Base-by-base conservation (phyloP, 2,329 filamentous ascomycete species). In the Xylaria arbuscula region DNA sequence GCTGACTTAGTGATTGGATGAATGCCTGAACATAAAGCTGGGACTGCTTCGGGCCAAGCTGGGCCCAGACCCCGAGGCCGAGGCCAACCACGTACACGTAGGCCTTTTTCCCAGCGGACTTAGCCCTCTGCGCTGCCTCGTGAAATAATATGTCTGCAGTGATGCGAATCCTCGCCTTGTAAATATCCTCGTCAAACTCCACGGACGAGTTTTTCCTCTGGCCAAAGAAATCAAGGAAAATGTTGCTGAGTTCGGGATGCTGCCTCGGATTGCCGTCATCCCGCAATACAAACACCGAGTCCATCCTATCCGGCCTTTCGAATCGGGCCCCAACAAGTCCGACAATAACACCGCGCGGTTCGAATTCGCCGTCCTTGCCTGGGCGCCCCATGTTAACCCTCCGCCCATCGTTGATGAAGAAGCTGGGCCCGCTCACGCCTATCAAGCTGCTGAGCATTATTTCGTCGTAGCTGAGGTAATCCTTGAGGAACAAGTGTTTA, bases 401-500 rank as follows among this genome's bases (percentile, higher is more conserved):
- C 15, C 45, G 24, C 8, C 78, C 77, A 34, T 76, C 69, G 58
- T 80, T 79, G 55, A 78, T 70, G 69, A 79, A 79, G 34, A 69
- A 72, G 51, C 77, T 78, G 0, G 76, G 72, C 1, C 75, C 71
- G 64, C 77, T 78, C 15, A 78, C 75, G 1, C 74, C 78, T 0
- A 79, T 28, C 9, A 80, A 67, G 38, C 76, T 76, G 8, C 76
- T 68, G 7, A 79, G 70, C 77, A 80, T 77, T 6, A 80, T 79
- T 68, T 79, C 78, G 56, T 80, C 78, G 54, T 80, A 80, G 59
- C 75, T 78, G 7, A 80, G 68, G 62, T 77, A 77, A 0, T 78
- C 74, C 1, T 42, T 2, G 0, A 79, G 71, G 10, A 32, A 56
- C 5, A 77, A 47, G 28, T 68, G 22, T 1, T 15, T n/a, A 40